Conservation (phyloP, 2,329 filamentous ascomycete species). For the Aspergillus sojae region DNA sequence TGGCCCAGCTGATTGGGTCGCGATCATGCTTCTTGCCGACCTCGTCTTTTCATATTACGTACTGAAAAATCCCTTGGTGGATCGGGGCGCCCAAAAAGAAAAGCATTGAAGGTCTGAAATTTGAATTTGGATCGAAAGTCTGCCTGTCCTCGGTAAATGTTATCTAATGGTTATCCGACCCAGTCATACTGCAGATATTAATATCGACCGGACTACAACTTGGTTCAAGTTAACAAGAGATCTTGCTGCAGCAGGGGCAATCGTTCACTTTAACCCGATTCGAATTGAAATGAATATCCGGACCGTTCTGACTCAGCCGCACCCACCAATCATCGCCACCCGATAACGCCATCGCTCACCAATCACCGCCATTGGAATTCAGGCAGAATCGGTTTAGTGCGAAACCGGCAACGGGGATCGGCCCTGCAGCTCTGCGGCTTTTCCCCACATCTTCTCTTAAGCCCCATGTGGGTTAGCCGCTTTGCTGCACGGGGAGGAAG, state of each 20-base stretch:
- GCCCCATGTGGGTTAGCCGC: constrained; percentile 3
- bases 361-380: constrained; percentile 20
- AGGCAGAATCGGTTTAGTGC: constrained; percentile 24
- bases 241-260: neutral
- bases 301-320: neutral
- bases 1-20: constrained; percentile 32
- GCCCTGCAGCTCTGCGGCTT: constrained; percentile 27
- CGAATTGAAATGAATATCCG: neutral
- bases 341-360: constrained; percentile 28
- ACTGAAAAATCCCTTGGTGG: constrained; percentile 22
- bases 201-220: neutral
- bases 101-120: neutral
- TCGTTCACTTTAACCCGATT: neutral
- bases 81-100: neutral
- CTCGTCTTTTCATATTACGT: constrained; percentile 36
- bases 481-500: neutral
- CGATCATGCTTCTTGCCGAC: constrained; percentile 18
- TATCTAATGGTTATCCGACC: constrained; percentile 2
- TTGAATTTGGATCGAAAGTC: neutral
- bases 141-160: neutral
- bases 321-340: constrained; percentile 25
- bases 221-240: neutral
- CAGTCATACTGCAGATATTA: neutral
- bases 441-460: constrained; percentile 21
- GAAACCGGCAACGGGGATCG: constrained; percentile 30